These are phyloP conservation scores for Trametes punicea DNA, from an alignment of 768 basidiomycete species.

Conservation along the genomic window DNA sequence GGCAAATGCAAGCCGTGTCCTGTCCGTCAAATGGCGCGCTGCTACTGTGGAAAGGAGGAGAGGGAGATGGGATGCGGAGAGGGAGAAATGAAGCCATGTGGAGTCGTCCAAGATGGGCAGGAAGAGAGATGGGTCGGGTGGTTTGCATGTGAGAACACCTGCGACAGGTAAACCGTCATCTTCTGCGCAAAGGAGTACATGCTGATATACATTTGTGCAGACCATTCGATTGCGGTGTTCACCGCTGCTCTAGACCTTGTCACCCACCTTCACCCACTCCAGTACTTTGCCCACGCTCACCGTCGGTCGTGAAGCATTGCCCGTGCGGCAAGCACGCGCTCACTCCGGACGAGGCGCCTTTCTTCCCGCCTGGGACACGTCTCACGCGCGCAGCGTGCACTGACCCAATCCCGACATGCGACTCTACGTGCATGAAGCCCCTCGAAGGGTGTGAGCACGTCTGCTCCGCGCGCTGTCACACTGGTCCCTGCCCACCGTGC, in stretches of 20 bases:
- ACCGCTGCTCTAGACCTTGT: slow-evolving; percentile 70
- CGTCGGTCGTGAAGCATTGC: slow-evolving; percentile 63
- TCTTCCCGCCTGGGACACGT: slow-evolving; percentile 40
- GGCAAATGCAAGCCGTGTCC: slow-evolving; percentile 71
- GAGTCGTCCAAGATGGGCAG: slow-evolving; percentile 34
- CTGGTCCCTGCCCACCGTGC: slow-evolving; percentile 80
- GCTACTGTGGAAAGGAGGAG: slow-evolving; percentile 78
- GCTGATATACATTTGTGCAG: slow-evolving; percentile 32
- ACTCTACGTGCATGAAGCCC: slow-evolving; percentile 59
- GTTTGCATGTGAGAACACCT: slow-evolving; percentile 57
- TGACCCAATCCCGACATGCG: slow-evolving; percentile 80
- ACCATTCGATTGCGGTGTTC: slow-evolving; percentile 72
- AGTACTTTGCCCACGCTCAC: slow-evolving; percentile 70
- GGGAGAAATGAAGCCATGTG: slow-evolving; percentile 42
- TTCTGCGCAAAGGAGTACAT: not conserved
- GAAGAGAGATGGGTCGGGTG: slow-evolving; percentile 62
- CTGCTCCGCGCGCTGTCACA: slow-evolving; percentile 72
- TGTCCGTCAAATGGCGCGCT: slow-evolving; percentile 49
- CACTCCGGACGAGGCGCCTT: slow-evolving; percentile 32
- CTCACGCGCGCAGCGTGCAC: slow-evolving; percentile 48
- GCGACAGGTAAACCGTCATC: slow-evolving; percentile 47
- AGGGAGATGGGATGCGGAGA: slow-evolving; percentile 65
- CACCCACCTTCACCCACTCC: slow-evolving; percentile 66
- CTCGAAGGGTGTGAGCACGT: slow-evolving; percentile 68
- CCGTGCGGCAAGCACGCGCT: slow-evolving; percentile 75